phyloP scores from a whole-genome alignment of 495 filamentous ascomycete genomes.

The Trichoderma parareesei region DNA sequence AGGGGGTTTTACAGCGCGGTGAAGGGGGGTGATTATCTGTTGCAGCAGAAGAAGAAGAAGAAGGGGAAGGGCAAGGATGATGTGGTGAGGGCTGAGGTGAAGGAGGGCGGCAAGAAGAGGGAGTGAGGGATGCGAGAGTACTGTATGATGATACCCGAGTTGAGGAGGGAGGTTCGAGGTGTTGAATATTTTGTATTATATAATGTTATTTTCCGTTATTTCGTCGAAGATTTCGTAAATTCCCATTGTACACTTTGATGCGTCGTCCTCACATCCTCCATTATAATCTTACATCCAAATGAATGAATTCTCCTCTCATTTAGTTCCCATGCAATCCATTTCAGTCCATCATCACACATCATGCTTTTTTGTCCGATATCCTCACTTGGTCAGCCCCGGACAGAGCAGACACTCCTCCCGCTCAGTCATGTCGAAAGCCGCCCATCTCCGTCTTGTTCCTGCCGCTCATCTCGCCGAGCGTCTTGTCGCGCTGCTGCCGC shows the following conservation, averaged over 20 bases:
- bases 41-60: slow-evolving; percentile 13
- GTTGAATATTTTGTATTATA: too few species aligned
- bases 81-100: background rate
- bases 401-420: background rate
- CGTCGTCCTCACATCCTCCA: too few species aligned
- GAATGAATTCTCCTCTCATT: background rate
- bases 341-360: background rate
- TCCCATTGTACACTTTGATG: background rate
- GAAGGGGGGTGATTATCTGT: slow-evolving; percentile 24
- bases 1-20: slow-evolving; percentile 24
- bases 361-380: background rate
- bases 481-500: background rate
- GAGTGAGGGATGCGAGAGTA: background rate
- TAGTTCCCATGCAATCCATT: background rate
- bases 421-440: slow-evolving; percentile 3
- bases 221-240: background rate
- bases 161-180: background rate
- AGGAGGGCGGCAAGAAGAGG: background rate
- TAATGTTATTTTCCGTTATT: background rate
- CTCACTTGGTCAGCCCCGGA: background rate
- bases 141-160: background rate
- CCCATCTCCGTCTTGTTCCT: slow-evolving; percentile 1
- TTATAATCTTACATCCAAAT: background rate
- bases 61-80: background rate
- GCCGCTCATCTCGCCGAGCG: background rate